phyloP scores from a whole-genome alignment of 192 early-diverging fungal species.

The Phycomyces blakesleeanus region DNA sequence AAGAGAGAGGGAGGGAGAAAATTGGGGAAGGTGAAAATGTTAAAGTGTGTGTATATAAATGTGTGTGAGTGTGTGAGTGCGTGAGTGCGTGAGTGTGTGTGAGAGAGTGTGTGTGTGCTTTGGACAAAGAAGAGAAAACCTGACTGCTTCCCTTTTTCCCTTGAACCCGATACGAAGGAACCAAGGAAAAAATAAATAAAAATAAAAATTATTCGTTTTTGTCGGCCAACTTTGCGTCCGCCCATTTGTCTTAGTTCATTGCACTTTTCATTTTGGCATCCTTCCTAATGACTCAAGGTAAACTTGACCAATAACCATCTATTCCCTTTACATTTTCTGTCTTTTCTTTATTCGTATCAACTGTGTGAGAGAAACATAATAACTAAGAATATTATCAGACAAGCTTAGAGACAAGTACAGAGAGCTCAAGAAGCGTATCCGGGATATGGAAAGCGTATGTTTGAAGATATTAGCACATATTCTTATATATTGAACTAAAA shows the following conservation, averaged over 20 bases:
- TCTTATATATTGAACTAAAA: background rate
- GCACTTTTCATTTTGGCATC: too few relatives aligned
- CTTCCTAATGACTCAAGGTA: too few relatives aligned
- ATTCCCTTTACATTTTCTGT: background rate
- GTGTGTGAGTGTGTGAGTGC: too few relatives aligned
- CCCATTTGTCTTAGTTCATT: too few relatives aligned
- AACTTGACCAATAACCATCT: background rate
- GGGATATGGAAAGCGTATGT: constrained; percentile 48
- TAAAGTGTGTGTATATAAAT: too few relatives aligned
- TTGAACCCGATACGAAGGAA: background rate
- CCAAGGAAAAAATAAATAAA: constrained; percentile 1
- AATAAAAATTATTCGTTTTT: background rate
- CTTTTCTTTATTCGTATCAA: background rate
- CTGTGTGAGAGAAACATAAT: background rate
- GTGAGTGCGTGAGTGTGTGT: too few relatives aligned
- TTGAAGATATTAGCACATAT: background rate
- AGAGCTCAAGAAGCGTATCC: constrained; percentile 48
- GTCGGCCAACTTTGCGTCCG: too few relatives aligned
- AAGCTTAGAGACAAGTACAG: constrained; percentile 41
- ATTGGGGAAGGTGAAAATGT: too few relatives aligned
- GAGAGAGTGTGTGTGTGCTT: too few relatives aligned
- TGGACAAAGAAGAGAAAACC: background rate
- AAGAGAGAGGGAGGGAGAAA: too few relatives aligned
- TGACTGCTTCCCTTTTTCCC: constrained; percentile 1
- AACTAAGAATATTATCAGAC: background rate